A percentile compares a stretch with the other conserved stretches of the same genome.
These are phyloP conservation scores for Monilinia fructigena DNA, from an alignment of 2,329 filamentous ascomycete species.

Conservation along the genomic window DNA sequence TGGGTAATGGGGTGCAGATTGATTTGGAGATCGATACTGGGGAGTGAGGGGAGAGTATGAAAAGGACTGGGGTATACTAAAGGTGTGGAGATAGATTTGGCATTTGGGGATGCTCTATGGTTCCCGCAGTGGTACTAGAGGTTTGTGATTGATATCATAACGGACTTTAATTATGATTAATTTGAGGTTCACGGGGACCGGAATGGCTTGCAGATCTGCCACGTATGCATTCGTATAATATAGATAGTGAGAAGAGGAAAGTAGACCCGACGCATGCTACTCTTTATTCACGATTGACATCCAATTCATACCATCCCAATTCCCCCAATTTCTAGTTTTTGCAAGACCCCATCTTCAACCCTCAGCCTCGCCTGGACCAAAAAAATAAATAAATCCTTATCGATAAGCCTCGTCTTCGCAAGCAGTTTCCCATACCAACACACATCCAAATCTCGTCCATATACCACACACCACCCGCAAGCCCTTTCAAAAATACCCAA, in stretches of 20 bases:
- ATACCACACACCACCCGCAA: background rate
- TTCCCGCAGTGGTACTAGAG: background rate
- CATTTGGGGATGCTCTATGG: background rate
- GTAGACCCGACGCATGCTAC: background rate
- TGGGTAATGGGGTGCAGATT: constrained; percentile 75
- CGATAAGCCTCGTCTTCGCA: constrained; percentile 17
- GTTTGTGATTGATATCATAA: background rate
- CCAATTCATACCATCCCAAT: background rate
- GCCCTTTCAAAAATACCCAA: constrained; percentile 22
- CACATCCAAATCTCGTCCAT: background rate
- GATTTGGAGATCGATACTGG: constrained; percentile 42
- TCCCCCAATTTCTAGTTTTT: background rate
- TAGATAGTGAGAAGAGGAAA: background rate
- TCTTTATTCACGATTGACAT: background rate
- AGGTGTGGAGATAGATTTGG: background rate
- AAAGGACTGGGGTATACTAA: too few species aligned
- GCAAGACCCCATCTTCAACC: background rate
- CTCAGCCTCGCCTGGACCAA: background rate
- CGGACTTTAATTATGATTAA: background rate
- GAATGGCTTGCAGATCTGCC: constrained; percentile 17
- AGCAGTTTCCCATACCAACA: background rate
- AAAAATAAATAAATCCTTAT: constrained; percentile 9
- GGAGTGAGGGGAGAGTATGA: constrained; percentile 31
- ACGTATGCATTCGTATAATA: constrained; percentile 14
- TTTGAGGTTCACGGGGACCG: constrained; percentile 1